Evolutionary conservation across 495 filamentous ascomycete genomes (phyloP).

Genomic region (Penicillium turbatum): DNA sequence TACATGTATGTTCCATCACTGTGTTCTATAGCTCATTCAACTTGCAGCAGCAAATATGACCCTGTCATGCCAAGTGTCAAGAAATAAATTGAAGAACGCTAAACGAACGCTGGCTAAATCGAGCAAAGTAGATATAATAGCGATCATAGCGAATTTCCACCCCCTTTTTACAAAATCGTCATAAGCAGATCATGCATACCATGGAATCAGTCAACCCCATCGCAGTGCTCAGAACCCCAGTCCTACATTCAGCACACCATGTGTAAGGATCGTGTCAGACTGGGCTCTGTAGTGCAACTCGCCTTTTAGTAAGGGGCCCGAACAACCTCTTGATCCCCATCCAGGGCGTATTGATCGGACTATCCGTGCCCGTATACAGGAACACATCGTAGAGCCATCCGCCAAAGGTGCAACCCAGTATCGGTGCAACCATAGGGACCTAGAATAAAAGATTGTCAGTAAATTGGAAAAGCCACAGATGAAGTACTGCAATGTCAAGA

Average conservation of each 20-base stretch:
- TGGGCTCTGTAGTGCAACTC: conserved; percentile 15
- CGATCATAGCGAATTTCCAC: background rate
- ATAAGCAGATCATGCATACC: background rate
- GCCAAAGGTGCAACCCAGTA: conserved; percentile 54
- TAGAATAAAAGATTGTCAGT: conserved; percentile 6
- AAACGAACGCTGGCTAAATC: background rate
- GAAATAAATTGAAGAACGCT: background rate
- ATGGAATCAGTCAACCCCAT: background rate
- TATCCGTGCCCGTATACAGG: conserved; percentile 53
- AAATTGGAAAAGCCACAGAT: background rate
- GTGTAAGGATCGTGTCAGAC: conserved; percentile 18
- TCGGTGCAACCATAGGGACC: conserved; percentile 55
- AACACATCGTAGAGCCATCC: conserved; percentile 60
- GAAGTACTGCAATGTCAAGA: background rate
- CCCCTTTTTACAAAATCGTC: background rate
- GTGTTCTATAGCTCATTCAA: too few relatives aligned
- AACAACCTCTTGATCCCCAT: conserved; percentile 47
- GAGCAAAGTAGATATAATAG: background rate
- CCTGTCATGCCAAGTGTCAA: too few relatives aligned
- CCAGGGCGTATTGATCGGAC: conserved; percentile 55
- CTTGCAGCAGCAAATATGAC: too few relatives aligned
- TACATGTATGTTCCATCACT: too few relatives aligned
- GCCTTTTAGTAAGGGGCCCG: conserved; percentile 16
- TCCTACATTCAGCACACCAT: background rate
- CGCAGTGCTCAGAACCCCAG: background rate